phyloP scores from a whole-genome alignment of 2,329 filamentous ascomycete genomes.

The Penicillium expansum region DNA sequence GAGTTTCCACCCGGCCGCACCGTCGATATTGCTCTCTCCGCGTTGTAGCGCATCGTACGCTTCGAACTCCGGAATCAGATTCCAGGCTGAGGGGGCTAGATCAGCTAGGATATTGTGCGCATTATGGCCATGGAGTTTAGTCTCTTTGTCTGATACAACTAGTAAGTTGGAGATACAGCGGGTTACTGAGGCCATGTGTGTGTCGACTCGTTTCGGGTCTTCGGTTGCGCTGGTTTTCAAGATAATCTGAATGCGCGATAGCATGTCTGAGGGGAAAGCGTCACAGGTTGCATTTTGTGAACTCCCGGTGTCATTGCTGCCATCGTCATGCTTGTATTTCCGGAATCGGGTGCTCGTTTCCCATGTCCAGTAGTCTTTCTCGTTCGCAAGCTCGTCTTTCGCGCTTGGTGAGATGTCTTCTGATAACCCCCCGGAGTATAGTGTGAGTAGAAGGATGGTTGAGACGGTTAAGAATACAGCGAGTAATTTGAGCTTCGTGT shows the following conservation, averaged over 20 bases:
- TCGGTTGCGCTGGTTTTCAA: conserved; percentile 53
- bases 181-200: conserved; percentile 46
- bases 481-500: conserved; percentile 7
- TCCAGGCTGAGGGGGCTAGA: conserved; percentile 44
- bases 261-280: conserved; percentile 35
- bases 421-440: not conserved
- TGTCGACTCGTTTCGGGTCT: conserved; percentile 39
- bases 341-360: conserved; percentile 21
- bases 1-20: conserved; percentile 51
- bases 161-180: conserved; percentile 16
- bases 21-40: conserved; percentile 31
- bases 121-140: conserved; percentile 44
- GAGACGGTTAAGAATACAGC: not conserved
- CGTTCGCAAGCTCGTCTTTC: not conserved
- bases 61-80: conserved; percentile 37
- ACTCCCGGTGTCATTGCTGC: not conserved
- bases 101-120: conserved; percentile 49
- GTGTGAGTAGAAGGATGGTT: conserved; percentile 3
- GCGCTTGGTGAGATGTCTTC: too few relatives aligned
- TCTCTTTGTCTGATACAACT: conserved; percentile 42
- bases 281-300: conserved; percentile 14
- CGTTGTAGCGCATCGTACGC: conserved; percentile 44
- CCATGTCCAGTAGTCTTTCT: conserved; percentile 23
- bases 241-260: conserved; percentile 47
- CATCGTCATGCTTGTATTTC: not conserved